Base-by-base conservation (phyloP, 768 basidiomycete species). In the Panaeolus cyanescens region DNA sequence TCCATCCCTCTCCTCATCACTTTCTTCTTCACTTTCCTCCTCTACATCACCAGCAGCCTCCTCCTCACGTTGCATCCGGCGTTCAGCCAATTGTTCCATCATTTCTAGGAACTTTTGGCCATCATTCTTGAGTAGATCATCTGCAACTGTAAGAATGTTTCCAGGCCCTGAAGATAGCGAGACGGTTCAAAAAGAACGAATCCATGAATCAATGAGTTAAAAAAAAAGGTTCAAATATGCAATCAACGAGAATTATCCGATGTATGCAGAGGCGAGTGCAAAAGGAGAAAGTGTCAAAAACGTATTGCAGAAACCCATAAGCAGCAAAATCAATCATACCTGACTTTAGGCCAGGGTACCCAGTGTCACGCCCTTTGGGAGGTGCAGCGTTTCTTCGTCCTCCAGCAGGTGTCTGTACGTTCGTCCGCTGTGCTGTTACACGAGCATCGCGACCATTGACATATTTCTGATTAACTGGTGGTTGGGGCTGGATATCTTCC, bases 81-180 rank as follows among this genome's bases (percentile, higher is more conserved):
- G 85, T 70, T 97, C 95, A 0, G 96, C 96, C 19, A 99, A 85
- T 75, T 96, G 95, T 74, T 99, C 97, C 97, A 99, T 99, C 97
- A 99, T 99, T 80, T 99, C 97, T 68, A 99, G 79, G 79, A 99
- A 99, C 80, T 97, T 98, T 70, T 95, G 93, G 2, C 96, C 96
- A 70, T 99, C 96, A 69, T 99, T 99, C 82, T 97, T 97, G 68
- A 99, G 83, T 45, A 99, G 85, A 77, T 99, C 97, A 71, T 99
- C 97, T 50, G 97, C 97, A 57, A 99, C 96, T 20, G 97, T 99
- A 45, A 99, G 83, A 72, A 99, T 98, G 69, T 95, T 96, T 69
- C 93, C 95, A 74, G 89, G 89, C 59, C 89, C 90, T 91, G 45
- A 8, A 50, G 25, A 28, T 28, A 50, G 45, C 45, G 45, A 67